Base-by-base conservation (phyloP, 225 moss, liverwort and hornwort genomes). In the Lunularia cruciata region DNA sequence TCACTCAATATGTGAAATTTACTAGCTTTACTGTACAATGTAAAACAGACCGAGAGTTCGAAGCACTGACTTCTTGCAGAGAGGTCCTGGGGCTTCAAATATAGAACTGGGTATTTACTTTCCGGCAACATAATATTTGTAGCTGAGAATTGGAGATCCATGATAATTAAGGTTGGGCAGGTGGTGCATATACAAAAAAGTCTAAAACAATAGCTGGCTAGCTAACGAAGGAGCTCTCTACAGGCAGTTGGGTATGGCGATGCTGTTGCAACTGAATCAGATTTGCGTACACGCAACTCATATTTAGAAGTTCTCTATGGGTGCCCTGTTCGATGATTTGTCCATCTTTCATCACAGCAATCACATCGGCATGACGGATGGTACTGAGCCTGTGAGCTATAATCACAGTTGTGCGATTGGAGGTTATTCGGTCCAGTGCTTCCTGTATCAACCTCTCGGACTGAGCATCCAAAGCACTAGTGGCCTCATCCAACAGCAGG, bases 301-400 rank as follows among this genome's bases (percentile, higher is more conserved):
- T n/a, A n/a, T n/a, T n/a, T 8, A 79, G 70, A 52, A 79, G 79
- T 13, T 79, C 71, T 5, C 42, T 20, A 56, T 75, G 79, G 23
- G 79, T 67, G 57, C 82, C 82, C 34, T 75, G 72, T 26, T 83
- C 82, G 5, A 83, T 63, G 9, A 83, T 78, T 34, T 68, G 71
- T n/a, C 82, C 82, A 23, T 78, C 72, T 67, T 78, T 75, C 82
- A 83, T 75, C 67, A 83, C 67, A 28, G 78, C 78, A 22, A 83
- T 72, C 40, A 72, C 73, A 68, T 83, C 78, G 34, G 75, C 78
- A 31, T 83, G 74, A 8, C 51, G 62, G 39, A 83, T 78, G 55
- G 78, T 77, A 14, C 75, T 75, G 14, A 78, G 51, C 8, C 78
- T 61, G 42, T 83, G 82, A 14, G 78, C 82, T 28, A 83, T 83